These are phyloP conservation scores for Cyphellophora europaea DNA, from an alignment of 2,329 filamentous ascomycete species.

Conservation along the genomic window DNA sequence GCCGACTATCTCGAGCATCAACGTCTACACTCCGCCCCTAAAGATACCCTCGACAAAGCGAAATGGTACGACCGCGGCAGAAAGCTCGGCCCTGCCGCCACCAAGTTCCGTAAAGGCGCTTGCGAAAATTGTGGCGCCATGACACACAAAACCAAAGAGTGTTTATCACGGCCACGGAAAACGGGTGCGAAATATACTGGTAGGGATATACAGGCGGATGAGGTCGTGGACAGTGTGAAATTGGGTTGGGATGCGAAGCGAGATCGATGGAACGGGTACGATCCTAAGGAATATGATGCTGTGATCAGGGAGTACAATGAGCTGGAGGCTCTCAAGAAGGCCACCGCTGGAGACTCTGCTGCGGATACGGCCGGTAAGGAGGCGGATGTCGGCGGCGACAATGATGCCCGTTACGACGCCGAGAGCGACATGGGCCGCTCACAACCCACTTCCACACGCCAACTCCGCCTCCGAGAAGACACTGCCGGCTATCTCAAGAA, in stretches of 20 bases:
- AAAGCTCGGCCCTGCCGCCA: slow-evolving; percentile 76
- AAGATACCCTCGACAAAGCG: slow-evolving; percentile 45
- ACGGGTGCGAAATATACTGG: slow-evolving; percentile 88
- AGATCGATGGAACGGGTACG: slow-evolving; percentile 98
- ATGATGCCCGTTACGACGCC: slow-evolving; percentile 65
- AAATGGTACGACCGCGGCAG: slow-evolving; percentile 92
- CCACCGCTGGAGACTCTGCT: slow-evolving; percentile 40
- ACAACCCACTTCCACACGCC: slow-evolving; percentile 80
- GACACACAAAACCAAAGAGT: slow-evolving; percentile 93
- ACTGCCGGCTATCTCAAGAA: slow-evolving; percentile 96
- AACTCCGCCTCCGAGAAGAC: slow-evolving; percentile 86
- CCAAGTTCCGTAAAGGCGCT: slow-evolving; percentile 94
- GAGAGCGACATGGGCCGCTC: slow-evolving; percentile 87
- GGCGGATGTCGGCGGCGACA: slow-evolving; percentile 22
- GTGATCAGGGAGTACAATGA: slow-evolving; percentile 88
- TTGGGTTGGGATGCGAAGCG: slow-evolving; percentile 95
- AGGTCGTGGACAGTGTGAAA: slow-evolving; percentile 73
- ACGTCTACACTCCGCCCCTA: slow-evolving; percentile 51
- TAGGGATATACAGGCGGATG: slow-evolving; percentile 86
- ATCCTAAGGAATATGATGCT: slow-evolving; percentile 70
- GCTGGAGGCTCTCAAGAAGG: slow-evolving; percentile 63
- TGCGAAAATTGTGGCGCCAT: slow-evolving; percentile 98
- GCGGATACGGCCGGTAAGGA: slow-evolving; percentile 8
- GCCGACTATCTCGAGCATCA: slow-evolving; percentile 96
- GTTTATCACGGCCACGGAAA: slow-evolving; percentile 77